Evolutionary conservation across 1,284 basidiomycete genomes (phyloP).

Genomic region (Hortiboletus rubellus): DNA sequence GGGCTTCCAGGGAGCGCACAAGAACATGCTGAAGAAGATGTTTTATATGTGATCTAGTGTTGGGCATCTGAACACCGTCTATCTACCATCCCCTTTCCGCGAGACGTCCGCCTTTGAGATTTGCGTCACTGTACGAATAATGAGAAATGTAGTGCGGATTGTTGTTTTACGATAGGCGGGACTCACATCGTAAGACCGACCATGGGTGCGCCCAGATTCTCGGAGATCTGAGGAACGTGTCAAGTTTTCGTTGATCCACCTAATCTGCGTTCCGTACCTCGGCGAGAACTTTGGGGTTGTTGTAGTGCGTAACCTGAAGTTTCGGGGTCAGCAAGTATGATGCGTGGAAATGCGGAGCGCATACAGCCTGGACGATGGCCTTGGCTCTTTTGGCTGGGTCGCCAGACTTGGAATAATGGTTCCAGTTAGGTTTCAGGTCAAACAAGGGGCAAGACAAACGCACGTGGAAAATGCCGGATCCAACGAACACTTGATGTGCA

Average conservation of each 20-base stretch:
- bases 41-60: constrained; percentile 41
- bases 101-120: constrained; percentile 63
- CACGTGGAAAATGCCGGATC: constrained; percentile 93
- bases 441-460: constrained; percentile 31
- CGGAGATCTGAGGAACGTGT: constrained; percentile 62
- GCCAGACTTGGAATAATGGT: constrained; percentile 61
- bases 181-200: constrained; percentile 87
- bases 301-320: constrained; percentile 85
- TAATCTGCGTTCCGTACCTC: constrained; percentile 48
- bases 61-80: neutral
- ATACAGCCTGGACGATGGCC: constrained; percentile 95
- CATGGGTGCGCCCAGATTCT: constrained; percentile 89
- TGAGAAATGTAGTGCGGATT: constrained; percentile 4
- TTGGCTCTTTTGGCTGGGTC: constrained; percentile 93
- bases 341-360: constrained; percentile 22
- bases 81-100: constrained; percentile 50
- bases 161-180: constrained; percentile 8
- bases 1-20: constrained; percentile 26
- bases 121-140: constrained; percentile 47
- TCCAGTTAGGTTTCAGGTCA: constrained; percentile 1
- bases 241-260: neutral
- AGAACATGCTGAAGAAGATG: constrained; percentile 35
- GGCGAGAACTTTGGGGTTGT: constrained; percentile 85
- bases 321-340: constrained; percentile 9
- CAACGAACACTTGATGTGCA: constrained; percentile 73